A percentile compares a stretch with the other conserved stretches of the same genome.
These are phyloP conservation scores for Fusarium nisikadoi DNA, from an alignment of 2,329 filamentous ascomycete genomes.

Conservation along the genomic window DNA sequence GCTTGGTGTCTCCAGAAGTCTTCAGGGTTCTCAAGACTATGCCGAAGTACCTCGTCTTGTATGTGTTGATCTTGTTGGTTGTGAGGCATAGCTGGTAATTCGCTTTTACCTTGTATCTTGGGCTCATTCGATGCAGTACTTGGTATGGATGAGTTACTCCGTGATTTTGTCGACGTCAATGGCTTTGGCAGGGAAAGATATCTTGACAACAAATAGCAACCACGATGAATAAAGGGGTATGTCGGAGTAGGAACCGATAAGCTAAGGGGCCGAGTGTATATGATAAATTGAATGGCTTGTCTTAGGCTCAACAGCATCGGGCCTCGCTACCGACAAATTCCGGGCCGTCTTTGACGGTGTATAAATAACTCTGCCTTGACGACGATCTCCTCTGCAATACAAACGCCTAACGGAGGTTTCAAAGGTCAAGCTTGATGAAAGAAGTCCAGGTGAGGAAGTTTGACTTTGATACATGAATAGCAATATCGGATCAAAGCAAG, in stretches of 20 bases:
- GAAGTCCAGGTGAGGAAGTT: background rate
- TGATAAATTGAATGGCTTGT: slow-evolving; percentile 19
- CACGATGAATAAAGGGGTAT: slow-evolving; percentile 4
- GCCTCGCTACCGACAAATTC: slow-evolving; percentile 9
- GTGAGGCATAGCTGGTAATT: slow-evolving; percentile 25
- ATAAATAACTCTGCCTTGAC: slow-evolving; percentile 7
- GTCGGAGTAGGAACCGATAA: slow-evolving; percentile 9
- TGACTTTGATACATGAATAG: slow-evolving; percentile 1
- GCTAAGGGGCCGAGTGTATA: slow-evolving; percentile 8
- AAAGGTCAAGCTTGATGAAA: background rate
- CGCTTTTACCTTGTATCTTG: background rate
- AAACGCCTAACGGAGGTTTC: background rate
- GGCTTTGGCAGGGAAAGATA: background rate
- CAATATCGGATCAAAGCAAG: background rate
- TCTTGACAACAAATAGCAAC: background rate
- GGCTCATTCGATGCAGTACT: background rate
- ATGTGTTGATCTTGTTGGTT: slow-evolving; percentile 39
- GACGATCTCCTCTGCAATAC: slow-evolving; percentile 13
- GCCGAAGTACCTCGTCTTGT: slow-evolving; percentile 63
- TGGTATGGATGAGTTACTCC: background rate
- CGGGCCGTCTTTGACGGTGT: slow-evolving; percentile 5
- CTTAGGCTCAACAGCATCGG: slow-evolving; percentile 30
- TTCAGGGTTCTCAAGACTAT: slow-evolving; percentile 75
- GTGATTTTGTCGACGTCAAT: background rate
- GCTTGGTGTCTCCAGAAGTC: slow-evolving; percentile 82